Base-by-base conservation (phyloP, 208 protist species). In the Acanthamoeba culbertsoni region DNA sequence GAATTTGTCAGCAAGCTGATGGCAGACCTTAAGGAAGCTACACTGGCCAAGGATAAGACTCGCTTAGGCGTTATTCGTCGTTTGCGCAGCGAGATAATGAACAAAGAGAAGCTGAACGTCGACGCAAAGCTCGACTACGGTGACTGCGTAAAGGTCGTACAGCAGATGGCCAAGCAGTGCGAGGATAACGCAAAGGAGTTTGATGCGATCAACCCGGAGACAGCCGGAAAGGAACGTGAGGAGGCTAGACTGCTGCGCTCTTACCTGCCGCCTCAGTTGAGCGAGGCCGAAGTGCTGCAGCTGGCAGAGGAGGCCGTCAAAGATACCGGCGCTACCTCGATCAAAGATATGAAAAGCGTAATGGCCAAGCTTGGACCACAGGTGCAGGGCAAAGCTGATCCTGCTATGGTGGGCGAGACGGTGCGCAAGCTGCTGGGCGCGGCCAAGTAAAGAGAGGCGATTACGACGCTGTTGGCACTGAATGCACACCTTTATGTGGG, bases 61-160 rank as follows among this genome's bases (percentile, higher is more conserved):
- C 42, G 77, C 14, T n/a, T 62, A 14, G 28, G 33, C 77, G 77
- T 86, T 31, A 86, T 86, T n/a, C 77, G 77, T n/a, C 77, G 51
- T 31, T 20, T 86, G 77, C 77, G 77, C n/a, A 86, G 46, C 77
- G 51, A 86, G 77, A 86, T 86, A 40, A 86, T 62, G 46, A 63
- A 86, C 77, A 86, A 86, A 46, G 77, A 86, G 28, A 86, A 86
- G 77, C 46, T 62, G 45, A 37, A 53, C 45, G 77, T 62, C 7
- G 77, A 86, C 77, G 51, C 28, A 23, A 86, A 86, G 43, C 77
- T 86, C 46, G 48, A 53, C 18, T 53, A 55, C n/a, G 37, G 48
- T 46, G 77, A 86, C 28, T 63, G 77, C 77, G 51, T 86, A 7
- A 62, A 53, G 46, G 77, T 86, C 2, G 77, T 86, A n/a, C 77